Evolutionary conservation across 441 rosid species (phyloP), one percentile per base, ranked within the genome.

Genomic region (Gossypium laxum): DNA sequence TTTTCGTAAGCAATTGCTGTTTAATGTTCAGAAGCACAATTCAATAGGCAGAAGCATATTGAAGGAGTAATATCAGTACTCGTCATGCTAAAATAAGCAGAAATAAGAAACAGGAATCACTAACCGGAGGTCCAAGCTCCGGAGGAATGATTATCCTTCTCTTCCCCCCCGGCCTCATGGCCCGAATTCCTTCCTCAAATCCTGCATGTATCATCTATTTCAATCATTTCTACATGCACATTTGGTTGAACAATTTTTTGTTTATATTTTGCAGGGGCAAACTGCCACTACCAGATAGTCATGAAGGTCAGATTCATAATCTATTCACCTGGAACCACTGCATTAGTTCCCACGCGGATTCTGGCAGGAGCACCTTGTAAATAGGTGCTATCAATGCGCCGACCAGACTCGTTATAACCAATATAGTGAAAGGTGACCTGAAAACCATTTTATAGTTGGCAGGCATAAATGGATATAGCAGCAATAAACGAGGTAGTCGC

Each of bases 131-230:
- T 79, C 98, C 98, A 45, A 93, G 84, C 75, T 93, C 97, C 5
- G 97, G 98, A 68, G 98, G 97, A 77, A 93, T 89, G 72, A 93
- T 89, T 18, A 91, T 88, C 79, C 97, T 86, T 83, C 98, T 87
- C 80, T 82, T 80, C 5, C 98, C 98, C 65, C 97, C 96, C 0
- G 98, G 97, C 72, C 80, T 91, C 98, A 91, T 91, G 61, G 91
- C 95, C 73, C 70, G 78, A 72, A 91, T 86, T 41, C 98, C 98
- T 81, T 91, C 85, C 85, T 91, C 97, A 56, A 91, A 93, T 69
- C 98, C 98, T 93, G 84, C 81, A 79, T 8, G 62, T 50, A 50
- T 21, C 28, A 63, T 54, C 63, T 14, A 21, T 47, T 54, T 72
- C 51, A 18, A 26, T 38, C 15, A 70, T 34, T 54, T 18, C 52